These are phyloP conservation scores for Fusarium sp. DNA, from an alignment of 2,329 filamentous ascomycete species.

Conservation along the genomic window DNA sequence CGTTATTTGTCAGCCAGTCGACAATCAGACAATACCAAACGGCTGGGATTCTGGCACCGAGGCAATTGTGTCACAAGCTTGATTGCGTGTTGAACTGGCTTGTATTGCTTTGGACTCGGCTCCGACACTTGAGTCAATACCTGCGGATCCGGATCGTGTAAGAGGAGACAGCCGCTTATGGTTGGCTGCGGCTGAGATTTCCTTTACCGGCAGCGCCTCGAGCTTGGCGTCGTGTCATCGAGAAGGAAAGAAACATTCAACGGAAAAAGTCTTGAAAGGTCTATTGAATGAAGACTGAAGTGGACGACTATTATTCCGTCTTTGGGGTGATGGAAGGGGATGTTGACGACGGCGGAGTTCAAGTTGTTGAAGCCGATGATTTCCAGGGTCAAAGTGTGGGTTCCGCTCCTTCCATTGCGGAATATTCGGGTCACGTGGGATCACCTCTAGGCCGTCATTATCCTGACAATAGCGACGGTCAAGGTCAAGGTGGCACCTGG, in stretches of 20 bases:
- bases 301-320: slow-evolving; percentile 38
- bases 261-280: neutral
- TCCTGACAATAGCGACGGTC: slow-evolving; percentile 17
- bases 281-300: slow-evolving; percentile 13
- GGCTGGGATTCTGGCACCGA: neutral
- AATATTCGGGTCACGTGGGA: slow-evolving; percentile 32
- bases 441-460: slow-evolving; percentile 3
- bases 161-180: slow-evolving; percentile 17
- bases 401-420: slow-evolving; percentile 9
- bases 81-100: neutral
- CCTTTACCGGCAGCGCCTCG: slow-evolving; percentile 9
- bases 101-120: slow-evolving; percentile 20
- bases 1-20: neutral
- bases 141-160: slow-evolving; percentile 13
- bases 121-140: slow-evolving; percentile 14
- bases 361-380: slow-evolving; percentile 20
- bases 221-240: slow-evolving; percentile 12
- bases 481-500: slow-evolving; percentile 21
- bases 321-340: slow-evolving; percentile 31
- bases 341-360: slow-evolving; percentile 21
- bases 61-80: slow-evolving; percentile 4
- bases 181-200: slow-evolving; percentile 24
- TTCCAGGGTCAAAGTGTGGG: slow-evolving; percentile 17
- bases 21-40: neutral
- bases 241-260: neutral